Base-by-base conservation (phyloP, 768 basidiomycete species). In the Rhodosporidiobolus sp. region DNA sequence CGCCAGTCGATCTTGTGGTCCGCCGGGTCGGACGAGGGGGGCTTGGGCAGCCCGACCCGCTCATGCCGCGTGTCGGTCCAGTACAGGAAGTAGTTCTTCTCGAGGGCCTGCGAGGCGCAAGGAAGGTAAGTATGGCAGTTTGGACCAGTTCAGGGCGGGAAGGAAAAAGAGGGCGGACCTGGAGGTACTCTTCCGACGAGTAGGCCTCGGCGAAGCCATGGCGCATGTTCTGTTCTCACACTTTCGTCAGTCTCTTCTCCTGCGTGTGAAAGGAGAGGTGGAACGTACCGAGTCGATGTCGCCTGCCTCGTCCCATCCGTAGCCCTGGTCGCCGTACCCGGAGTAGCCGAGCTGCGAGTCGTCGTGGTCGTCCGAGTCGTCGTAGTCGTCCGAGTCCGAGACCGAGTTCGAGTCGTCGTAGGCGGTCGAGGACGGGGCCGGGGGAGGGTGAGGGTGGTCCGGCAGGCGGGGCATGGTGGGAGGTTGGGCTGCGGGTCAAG, bases 1-100 rank as follows among this genome's bases (percentile, higher is more conserved):
- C 95, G 94, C 72, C 93, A 86, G 81, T 94, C 92, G 82, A 96
- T 89, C 56, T 91, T 86, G 58, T 86, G 84, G 0, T 67, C 59
- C 64, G 76, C 67, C 16, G 77, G 70, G 63, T 76, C 49, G 58
- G 67, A 62, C 14, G 77, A 71, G 20, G 66, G 70, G 1, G 73
- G 73, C 28, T 73, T 75, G 28, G 75, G 75, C 0, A 74, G 55
- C 34, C 77, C 76, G 11, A 65, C 71, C 3, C 60, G 67, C 45
- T 73, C 69, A 55, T 78, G 77, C 3, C 77, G 77, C 0, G 75
- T 70, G 62, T 78, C 77, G 54, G 77, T 78, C 71, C 73, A 78
- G 64, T 78, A 78, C 2, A 78, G 63, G 56, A 78, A 78, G 73
- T 78, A 78, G 52, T 73, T 73, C 66, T 74, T 76, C 58, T 78